Evolutionary conservation across 179 eudicot species (phyloP).

Genomic region (Sideroxylon spinosum): DNA sequence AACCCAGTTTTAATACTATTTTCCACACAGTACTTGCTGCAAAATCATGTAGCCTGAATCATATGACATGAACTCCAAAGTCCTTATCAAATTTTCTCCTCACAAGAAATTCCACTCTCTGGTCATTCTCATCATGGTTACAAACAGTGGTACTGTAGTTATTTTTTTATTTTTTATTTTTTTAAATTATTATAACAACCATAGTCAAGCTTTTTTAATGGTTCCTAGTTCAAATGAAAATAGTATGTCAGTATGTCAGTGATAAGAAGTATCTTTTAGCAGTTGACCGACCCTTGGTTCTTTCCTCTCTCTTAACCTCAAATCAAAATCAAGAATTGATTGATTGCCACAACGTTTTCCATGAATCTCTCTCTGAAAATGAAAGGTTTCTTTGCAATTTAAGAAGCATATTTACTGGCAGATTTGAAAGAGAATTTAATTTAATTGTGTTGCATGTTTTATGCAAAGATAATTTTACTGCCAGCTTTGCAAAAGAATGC

Average conservation of each 20-base stretch:
- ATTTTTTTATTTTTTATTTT: too few relatives aligned
- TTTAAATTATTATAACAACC: too few relatives aligned
- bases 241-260: background rate
- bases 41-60: background rate
- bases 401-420: background rate
- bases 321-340: background rate
- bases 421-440: background rate
- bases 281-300: background rate
- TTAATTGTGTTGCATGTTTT: background rate
- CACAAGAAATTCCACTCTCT: background rate
- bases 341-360: background rate
- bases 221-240: background rate
- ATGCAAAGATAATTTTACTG: background rate
- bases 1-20: background rate
- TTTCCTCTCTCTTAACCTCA: background rate
- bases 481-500: background rate
- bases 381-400: background rate
- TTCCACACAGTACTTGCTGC: background rate
- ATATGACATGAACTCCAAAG: background rate
- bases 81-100: background rate
- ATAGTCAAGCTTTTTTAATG: too few relatives aligned
- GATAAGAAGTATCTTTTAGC: background rate
- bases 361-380: background rate
- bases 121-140: background rate
- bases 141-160: background rate